Conservation (phyloP, 2,329 filamentous ascomycete species). For the Colletotrichum higginsianum region DNA sequence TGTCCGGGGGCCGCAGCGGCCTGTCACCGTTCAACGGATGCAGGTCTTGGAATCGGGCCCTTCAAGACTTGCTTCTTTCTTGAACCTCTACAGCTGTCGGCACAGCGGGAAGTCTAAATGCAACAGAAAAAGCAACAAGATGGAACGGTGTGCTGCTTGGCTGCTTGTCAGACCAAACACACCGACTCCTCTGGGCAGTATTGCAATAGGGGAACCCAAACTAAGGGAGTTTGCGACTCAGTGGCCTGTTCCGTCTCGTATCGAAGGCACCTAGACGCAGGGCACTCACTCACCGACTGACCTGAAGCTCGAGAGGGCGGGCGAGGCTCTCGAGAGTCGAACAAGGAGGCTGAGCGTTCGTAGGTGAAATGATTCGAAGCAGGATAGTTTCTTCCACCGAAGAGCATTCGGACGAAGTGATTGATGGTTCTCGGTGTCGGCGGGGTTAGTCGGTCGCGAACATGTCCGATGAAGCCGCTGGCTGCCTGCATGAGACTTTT, state of each 20-base stretch:
- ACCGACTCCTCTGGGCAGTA: background rate
- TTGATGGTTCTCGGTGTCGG: constrained; percentile 1
- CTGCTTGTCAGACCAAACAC: constrained; percentile 17
- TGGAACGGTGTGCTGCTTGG: constrained; percentile 26
- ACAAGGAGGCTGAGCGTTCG: too few relatives aligned
- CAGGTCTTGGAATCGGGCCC: constrained; percentile 3
- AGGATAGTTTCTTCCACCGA: constrained; percentile 23
- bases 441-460: background rate
- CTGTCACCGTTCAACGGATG: constrained; percentile 1
- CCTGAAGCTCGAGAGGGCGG: background rate
- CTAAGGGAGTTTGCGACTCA: background rate
- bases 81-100: constrained; percentile 1
- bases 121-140: constrained; percentile 22
- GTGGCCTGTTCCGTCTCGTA: constrained; percentile 26
- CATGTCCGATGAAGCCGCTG: constrained; percentile 10
- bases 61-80: constrained; percentile 8
- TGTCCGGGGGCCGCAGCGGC: too few relatives aligned
- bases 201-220: background rate
- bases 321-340: background rate
- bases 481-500: constrained; percentile 1
- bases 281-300: constrained; percentile 23
- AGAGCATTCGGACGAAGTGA: background rate
- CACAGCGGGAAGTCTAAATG: constrained; percentile 15
- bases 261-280: constrained; percentile 5
- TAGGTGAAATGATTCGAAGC: background rate